Evolutionary conservation across 768 basidiomycete genomes (phyloP), one percentile per base, ranked within the genome.

Genomic region (Leccinum subgranulosum): DNA sequence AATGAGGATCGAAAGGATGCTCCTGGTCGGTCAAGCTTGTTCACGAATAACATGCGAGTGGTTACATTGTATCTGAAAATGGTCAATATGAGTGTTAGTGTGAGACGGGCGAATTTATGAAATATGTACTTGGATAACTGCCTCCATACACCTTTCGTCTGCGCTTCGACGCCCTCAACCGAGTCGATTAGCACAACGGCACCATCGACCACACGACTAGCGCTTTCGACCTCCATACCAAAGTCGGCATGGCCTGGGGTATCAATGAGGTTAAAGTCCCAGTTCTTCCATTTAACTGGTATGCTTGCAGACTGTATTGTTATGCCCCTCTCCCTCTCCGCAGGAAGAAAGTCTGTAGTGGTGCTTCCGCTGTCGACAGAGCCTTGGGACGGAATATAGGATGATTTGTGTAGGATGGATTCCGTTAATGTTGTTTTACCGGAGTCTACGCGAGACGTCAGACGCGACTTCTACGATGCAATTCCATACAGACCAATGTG

Each of bases 151-250:
- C 89, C 90, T 70, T 85, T 87, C 0, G 93, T 95, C 68, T 95
- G 92, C 11, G 90, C 84, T 71, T 94, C 92, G 6, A 94, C 92
- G 7, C 92, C 92, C 73, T 94, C 92, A 0, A 95, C 92, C 0
- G 92, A 89, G 73, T 95, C 92, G 46, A 95, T 83, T 31, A 95
- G 73, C 29, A 95, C 89, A 28, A 95, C 85, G 15, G 92, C 92
- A 55, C 92, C 93, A 61, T 95, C 92, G 4, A 94, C 84, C 15
- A 95, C 88, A 28, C 92, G 84, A 66, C 92, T 94, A 8, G 93
- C 93, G 65, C 92, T 90, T 73, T 94, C 93, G 27, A 95, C 93
- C 66, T 95, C 92, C 92, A 94, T 94, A n/a, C 92, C 92, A 73
- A 95, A 95, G 70, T 95, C 92, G 5, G 91, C 93, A 73, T 95